Evolutionary conservation across 2,329 filamentous ascomycete genomes (phyloP).

Genomic region (Bimuria novae-zelandiae): DNA sequence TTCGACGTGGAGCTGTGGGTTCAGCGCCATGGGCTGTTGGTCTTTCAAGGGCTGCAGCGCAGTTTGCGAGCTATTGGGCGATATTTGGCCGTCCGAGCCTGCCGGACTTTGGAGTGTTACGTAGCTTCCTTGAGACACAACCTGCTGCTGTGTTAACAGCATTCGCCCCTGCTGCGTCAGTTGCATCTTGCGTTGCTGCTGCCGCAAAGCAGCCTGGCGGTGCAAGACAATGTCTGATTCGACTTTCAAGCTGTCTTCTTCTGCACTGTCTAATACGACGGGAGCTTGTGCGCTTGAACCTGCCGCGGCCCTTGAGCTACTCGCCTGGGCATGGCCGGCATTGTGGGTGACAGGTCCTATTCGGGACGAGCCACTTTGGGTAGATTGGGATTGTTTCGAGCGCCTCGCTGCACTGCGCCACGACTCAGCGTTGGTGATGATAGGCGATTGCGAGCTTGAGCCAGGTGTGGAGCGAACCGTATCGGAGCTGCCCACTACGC

Average conservation of each 20-base stretch:
- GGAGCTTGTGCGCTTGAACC: neutral
- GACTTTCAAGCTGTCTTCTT: neutral
- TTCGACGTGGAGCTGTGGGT: slow-evolving; percentile 1
- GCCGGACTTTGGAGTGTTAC: neutral
- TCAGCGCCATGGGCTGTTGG: slow-evolving; percentile 5
- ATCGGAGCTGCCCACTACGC: neutral
- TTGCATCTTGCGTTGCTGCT: neutral
- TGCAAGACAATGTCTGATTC: neutral
- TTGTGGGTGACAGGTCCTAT: neutral
- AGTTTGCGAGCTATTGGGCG: neutral
- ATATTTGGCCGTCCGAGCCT: neutral
- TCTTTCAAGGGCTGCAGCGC: neutral
- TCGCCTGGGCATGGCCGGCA: neutral
- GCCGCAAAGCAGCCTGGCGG: neutral
- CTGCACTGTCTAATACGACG: neutral
- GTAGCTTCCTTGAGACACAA: neutral
- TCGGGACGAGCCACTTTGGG: neutral
- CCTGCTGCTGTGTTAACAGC: neutral
- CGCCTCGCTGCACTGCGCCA: neutral
- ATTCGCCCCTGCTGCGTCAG: neutral
- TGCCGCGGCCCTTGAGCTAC: neutral
- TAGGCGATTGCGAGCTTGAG: slow-evolving; percentile 8
- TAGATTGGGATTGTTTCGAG: neutral
- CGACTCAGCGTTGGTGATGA: slow-evolving; percentile 13
- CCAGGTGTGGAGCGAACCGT: neutral